Percentiles rank a stretch among this genome's conserved stretches.
phyloP scores from a whole-genome alignment of 2,329 filamentous ascomycete genomes.

The Pseudogymnoascus sp. region DNA sequence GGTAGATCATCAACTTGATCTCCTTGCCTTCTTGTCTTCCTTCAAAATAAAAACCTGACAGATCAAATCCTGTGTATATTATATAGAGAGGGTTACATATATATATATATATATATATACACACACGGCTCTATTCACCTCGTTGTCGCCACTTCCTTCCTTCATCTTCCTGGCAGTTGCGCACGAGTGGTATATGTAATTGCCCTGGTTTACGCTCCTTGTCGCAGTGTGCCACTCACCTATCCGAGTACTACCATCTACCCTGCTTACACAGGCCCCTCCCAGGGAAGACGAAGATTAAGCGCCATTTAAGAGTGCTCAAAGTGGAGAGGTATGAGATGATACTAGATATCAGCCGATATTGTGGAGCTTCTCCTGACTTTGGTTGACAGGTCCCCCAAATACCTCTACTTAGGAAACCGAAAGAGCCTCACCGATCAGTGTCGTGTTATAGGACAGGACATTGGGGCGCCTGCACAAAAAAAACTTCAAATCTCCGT shows the following conservation, averaged over 20 bases:
- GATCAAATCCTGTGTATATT: not conserved
- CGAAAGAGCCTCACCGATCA: not conserved
- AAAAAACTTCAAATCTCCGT: not conserved
- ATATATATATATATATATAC: not conserved
- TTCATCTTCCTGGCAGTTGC: not conserved
- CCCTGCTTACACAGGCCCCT: not conserved
- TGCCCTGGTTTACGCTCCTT: not conserved
- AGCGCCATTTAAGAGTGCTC: conserved; percentile 3
- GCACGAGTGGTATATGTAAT: not conserved
- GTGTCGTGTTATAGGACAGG: not conserved
- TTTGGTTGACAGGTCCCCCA: conserved; percentile 3
- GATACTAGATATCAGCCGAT: conserved; percentile 5
- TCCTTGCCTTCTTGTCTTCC: not conserved
- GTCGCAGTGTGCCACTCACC: not conserved
- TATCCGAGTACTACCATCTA: not conserved
- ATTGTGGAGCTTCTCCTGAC: not conserved
- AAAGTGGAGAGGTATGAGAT: conserved; percentile 3
- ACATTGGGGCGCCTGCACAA: not conserved
- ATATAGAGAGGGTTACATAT: not conserved
- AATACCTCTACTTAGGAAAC: not conserved
- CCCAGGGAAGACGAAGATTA: not conserved
- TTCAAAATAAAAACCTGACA: not conserved
- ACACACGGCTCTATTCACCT: not conserved
- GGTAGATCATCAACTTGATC: not conserved
- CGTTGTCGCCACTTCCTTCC: not conserved